These are phyloP conservation scores for Chlorella sp. DNA, from an alignment of 139 green algal genomes.

Conservation along the genomic window DNA sequence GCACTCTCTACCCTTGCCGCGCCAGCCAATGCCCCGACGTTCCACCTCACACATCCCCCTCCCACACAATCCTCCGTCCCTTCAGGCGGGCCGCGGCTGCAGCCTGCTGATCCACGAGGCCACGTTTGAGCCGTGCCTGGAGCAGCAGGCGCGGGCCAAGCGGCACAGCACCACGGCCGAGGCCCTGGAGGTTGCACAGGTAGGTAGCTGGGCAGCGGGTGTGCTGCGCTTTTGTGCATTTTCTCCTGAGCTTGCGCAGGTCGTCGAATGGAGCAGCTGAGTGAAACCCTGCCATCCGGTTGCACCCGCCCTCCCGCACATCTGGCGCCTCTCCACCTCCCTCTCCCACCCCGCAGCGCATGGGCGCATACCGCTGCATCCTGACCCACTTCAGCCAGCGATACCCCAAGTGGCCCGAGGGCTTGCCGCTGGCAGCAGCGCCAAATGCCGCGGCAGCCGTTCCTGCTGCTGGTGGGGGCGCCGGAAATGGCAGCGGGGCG, in stretches of 20 bases:
- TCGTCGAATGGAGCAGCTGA: no score
- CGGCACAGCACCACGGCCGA: slow-evolving; percentile 80
- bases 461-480: neutral
- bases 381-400: slow-evolving; percentile 78
- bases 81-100: slow-evolving; percentile 29
- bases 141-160: slow-evolving; percentile 64
- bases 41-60: no score
- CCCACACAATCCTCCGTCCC: neutral
- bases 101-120: slow-evolving; percentile 76
- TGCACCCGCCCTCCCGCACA: no score
- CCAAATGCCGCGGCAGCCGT: neutral
- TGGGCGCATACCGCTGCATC: slow-evolving; percentile 65
- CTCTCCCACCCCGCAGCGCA: slow-evolving; percentile 23
- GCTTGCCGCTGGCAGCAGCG: slow-evolving; percentile 13
- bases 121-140: slow-evolving; percentile 62
- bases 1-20: no score
- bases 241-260: no score
- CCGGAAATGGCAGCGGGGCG: neutral
- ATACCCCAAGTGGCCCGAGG: slow-evolving; percentile 62
- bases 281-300: no score
- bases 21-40: no score
- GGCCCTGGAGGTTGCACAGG: slow-evolving; percentile 62
- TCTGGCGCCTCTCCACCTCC: neutral
- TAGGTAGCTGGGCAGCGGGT: neutral
- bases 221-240: neutral